A percentile compares a stretch with the other conserved stretches of the same genome.
Evolutionary conservation across 2,329 filamentous ascomycete genomes (phyloP).

Genomic region (Rutstroemia sp.): DNA sequence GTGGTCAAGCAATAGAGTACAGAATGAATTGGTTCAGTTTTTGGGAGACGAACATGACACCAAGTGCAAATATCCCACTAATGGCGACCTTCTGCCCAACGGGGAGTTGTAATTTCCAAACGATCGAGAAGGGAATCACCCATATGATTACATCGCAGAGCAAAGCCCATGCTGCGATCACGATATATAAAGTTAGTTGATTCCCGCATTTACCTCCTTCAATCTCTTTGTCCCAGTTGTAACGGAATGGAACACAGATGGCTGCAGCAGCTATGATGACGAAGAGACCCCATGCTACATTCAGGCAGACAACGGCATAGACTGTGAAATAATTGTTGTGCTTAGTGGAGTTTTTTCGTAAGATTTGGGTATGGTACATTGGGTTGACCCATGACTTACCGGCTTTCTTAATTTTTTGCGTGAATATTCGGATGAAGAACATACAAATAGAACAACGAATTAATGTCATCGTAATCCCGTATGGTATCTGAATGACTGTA

Average conservation of each 20-base stretch:
- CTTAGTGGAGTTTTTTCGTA: too few relatives aligned
- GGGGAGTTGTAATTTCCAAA: background rate
- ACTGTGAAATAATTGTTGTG: background rate
- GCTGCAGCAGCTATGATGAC: background rate
- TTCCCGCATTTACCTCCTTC: background rate
- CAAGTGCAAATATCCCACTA: slow-evolving; percentile 7
- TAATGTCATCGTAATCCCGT: background rate
- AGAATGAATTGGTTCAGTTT: too few relatives aligned
- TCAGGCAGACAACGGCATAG: background rate
- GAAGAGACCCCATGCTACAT: background rate
- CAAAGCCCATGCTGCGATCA: background rate
- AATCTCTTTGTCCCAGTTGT: background rate
- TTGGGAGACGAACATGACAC: background rate
- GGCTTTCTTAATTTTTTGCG: background rate
- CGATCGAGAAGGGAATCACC: background rate
- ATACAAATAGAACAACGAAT: background rate
- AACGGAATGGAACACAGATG: background rate
- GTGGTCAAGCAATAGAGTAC: background rate
- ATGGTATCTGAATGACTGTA: background rate
- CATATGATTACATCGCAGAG: slow-evolving; percentile 2
- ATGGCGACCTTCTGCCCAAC: background rate
- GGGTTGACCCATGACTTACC: too few relatives aligned
- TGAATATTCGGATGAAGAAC: background rate
- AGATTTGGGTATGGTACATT: too few relatives aligned
- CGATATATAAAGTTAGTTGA: background rate